Evolutionary conservation across 768 basidiomycete species (phyloP).

Genomic region (Plicaturopsis crispa): DNA sequence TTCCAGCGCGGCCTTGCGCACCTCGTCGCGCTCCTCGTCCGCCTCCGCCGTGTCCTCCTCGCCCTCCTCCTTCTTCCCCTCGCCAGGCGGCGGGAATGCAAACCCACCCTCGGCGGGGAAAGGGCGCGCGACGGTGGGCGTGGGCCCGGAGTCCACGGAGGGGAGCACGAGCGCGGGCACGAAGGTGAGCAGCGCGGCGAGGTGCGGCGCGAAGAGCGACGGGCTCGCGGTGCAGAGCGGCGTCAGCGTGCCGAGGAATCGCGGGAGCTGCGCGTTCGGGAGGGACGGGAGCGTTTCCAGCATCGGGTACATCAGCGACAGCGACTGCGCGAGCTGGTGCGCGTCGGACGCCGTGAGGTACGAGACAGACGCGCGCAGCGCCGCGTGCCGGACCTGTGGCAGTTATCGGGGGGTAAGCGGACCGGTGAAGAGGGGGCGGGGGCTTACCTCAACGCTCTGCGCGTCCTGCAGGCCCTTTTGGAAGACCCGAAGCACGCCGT

Average conservation of each 20-base stretch:
- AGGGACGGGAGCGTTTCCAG: slow-evolving; percentile 66
- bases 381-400: slow-evolving; percentile 61
- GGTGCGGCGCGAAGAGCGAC: slow-evolving; percentile 65
- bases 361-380: slow-evolving; percentile 60
- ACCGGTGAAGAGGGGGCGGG: slow-evolving; percentile 4
- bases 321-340: slow-evolving; percentile 51
- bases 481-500: slow-evolving; percentile 59
- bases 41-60: slow-evolving; percentile 29
- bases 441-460: slow-evolving; percentile 54
- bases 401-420: slow-evolving; percentile 2
- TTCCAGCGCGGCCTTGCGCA: slow-evolving; percentile 70
- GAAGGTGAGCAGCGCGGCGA: slow-evolving; percentile 60
- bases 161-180: slow-evolving; percentile 68
- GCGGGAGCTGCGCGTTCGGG: slow-evolving; percentile 44
- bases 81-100: slow-evolving; percentile 28
- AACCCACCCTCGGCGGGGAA: slow-evolving; percentile 30
- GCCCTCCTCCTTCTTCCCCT: slow-evolving; percentile 19
- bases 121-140: slow-evolving; percentile 43
- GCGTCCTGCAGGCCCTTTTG: slow-evolving; percentile 62
- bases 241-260: slow-evolving; percentile 61
- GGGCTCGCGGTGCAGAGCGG: slow-evolving; percentile 66
- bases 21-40: slow-evolving; percentile 60
- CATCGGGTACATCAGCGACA: slow-evolving; percentile 60
- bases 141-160: slow-evolving; percentile 42
- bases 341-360: slow-evolving; percentile 61